Base-by-base conservation (phyloP, 208 protist genomes). In the Borovskyia barvae region DNA sequence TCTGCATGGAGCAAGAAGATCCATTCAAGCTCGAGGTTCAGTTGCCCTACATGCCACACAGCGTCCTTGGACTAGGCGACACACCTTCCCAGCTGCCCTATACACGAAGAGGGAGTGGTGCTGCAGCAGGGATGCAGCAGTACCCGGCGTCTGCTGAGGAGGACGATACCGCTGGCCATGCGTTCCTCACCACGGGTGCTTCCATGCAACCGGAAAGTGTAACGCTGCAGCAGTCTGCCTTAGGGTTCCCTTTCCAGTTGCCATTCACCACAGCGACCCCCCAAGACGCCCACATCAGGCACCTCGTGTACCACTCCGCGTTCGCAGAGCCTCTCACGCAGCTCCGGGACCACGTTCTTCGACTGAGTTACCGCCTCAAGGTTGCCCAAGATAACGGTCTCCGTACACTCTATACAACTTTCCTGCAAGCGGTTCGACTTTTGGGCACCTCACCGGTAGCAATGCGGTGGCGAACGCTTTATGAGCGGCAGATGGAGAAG, bases 351-450 rank as follows among this genome's bases (percentile, higher is more conserved):
- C 55, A 70, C 39, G 17, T 77, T 22, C 58, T 82, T 43, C 75
- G 71, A n/a, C 67, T 80, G 28, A 69, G 58, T 59, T 74, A 48
- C n/a, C 77, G 75, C 19, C 64, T 89, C 25, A 85, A 89, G 63
- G 65, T 52, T 2, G 32, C 61, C 0, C 75, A 82, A 35, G 77
- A 85, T 30, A 22, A 36, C 17, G 77, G 68, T 5, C 39, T 89
- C 36, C 48, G 69, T 1, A 60, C 37, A 15, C 45, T 87, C 9
- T 81, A 87, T 65, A 32, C n/a, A 28, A 48, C 67, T 4, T 64
- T 76, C 52, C 53, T 54, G 15, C 69, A 74, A 24, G 47, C 46
- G 9, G 25, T 75, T 17, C 53, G 56, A n/a, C 25, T 19, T 17
- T 25, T 51, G 2, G 26, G 43, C 29, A 29, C 50, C 17, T 17